phyloP scores from a whole-genome alignment of 495 filamentous ascomycete genomes.

The Echria macrotheca region DNA sequence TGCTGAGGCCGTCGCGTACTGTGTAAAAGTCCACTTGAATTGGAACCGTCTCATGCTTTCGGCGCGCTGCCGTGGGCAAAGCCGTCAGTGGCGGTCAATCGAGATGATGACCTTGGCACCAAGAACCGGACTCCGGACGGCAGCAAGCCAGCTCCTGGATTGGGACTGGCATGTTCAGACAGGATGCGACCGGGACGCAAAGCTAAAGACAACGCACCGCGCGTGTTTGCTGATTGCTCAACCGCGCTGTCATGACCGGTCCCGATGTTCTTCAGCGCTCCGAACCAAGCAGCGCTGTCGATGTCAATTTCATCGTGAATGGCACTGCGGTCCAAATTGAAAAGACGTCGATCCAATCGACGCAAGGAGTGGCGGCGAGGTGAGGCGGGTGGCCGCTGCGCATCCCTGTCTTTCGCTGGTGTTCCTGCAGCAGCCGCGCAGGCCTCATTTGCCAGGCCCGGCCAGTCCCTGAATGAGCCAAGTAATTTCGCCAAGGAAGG shows the following conservation, averaged over 20 bases:
- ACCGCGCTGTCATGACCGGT: not conserved
- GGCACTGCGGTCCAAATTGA: no score
- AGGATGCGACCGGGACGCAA: no score
- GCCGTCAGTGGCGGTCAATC: no score
- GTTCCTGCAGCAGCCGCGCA: slow-evolving; percentile 27
- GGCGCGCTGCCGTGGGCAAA: no score
- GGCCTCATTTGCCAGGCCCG: slow-evolving; percentile 13
- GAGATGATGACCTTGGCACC: slow-evolving; percentile 2
- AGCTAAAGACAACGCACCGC: no score
- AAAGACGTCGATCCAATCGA: slow-evolving; percentile 3
- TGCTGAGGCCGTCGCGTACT: no score
- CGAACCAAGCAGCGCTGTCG: not conserved
- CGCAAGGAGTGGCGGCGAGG: slow-evolving; percentile 4
- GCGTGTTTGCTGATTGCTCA: no score
- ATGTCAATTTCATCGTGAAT: no score
- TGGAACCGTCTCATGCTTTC: no score
- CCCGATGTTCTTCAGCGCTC: not conserved
- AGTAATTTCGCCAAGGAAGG: slow-evolving; percentile 33
- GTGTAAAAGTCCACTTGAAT: no score
- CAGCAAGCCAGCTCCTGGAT: not conserved
- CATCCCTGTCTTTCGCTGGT: slow-evolving; percentile 2
- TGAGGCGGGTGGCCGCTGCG: slow-evolving; percentile 8
- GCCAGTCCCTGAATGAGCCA: slow-evolving; percentile 5
- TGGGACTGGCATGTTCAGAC: not conserved
- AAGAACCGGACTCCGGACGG: not conserved